Conservation (phyloP, 345 rosid species). For the Citrus reticulata region DNA sequence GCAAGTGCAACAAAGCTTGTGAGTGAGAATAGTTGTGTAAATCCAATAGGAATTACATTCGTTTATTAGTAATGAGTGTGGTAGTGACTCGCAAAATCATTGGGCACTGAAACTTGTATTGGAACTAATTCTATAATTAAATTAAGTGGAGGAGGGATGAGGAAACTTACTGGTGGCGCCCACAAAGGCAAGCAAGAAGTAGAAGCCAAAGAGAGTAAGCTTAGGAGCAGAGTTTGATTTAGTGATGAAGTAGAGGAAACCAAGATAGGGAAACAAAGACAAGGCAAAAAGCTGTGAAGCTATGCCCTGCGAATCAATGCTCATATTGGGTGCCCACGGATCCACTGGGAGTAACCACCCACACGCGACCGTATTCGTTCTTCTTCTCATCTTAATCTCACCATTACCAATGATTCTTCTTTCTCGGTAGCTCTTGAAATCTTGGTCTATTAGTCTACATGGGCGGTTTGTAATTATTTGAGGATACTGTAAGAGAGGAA, state of each 20-base stretch:
- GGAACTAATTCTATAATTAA: too few species aligned
- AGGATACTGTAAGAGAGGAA: constrained; percentile 18
- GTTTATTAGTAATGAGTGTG: too few species aligned
- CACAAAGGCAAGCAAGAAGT: constrained; percentile 86
- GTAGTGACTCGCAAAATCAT: too few species aligned
- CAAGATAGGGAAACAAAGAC: constrained; percentile 82
- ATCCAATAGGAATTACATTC: background rate
- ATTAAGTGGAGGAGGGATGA: background rate
- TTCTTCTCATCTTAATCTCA: constrained; percentile 9
- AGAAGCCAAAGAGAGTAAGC: constrained; percentile 90
- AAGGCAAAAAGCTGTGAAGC: constrained; percentile 78
- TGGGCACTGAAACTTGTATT: too few species aligned
- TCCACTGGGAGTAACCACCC: constrained; percentile 68
- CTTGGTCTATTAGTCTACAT: constrained; percentile 6
- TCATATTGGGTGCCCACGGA: constrained; percentile 67
- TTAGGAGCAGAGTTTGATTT: constrained; percentile 81
- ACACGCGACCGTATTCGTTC: constrained; percentile 28
- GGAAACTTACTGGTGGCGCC: constrained; percentile 79
- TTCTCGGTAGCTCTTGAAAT: constrained; percentile 9
- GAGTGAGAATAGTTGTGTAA: background rate
- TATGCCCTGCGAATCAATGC: constrained; percentile 69
- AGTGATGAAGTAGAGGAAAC: constrained; percentile 87
- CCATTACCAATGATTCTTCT: constrained; percentile 1
- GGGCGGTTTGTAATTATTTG: background rate
- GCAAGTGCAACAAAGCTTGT: constrained; percentile 7